A percentile compares a stretch with the other conserved stretches of the same genome.
These are phyloP conservation scores for Lentinula guzmanii DNA, from an alignment of 768 basidiomycete genomes.

Conservation along the genomic window DNA sequence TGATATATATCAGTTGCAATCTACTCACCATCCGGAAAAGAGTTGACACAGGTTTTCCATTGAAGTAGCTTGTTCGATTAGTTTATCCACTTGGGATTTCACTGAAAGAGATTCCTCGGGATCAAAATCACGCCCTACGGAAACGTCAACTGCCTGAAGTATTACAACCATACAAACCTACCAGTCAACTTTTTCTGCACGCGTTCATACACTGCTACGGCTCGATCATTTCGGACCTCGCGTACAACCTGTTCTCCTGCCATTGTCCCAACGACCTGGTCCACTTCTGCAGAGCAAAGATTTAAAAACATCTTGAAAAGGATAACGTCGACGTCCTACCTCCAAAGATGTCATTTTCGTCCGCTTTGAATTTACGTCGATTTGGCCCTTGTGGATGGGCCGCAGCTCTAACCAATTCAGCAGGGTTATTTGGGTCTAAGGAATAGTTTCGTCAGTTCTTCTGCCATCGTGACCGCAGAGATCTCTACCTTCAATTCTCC, in stretches of 20 bases:
- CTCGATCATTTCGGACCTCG: slow-evolving; percentile 89
- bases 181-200: slow-evolving; percentile 95
- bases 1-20: background rate
- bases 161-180: slow-evolving; percentile 21
- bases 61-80: slow-evolving; percentile 90
- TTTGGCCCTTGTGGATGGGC: slow-evolving; percentile 75
- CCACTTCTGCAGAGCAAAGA: background rate
- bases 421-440: slow-evolving; percentile 40
- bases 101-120: slow-evolving; percentile 71
- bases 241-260: slow-evolving; percentile 53
- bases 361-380: slow-evolving; percentile 72
- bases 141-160: background rate
- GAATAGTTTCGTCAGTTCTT: slow-evolving; percentile 2
- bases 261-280: slow-evolving; percentile 19
- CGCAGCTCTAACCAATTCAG: slow-evolving; percentile 60
- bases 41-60: slow-evolving; percentile 95
- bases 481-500: slow-evolving; percentile 56
- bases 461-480: background rate
- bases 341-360: slow-evolving; percentile 92
- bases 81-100: slow-evolving; percentile 82
- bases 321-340: slow-evolving; percentile 37
- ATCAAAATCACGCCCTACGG: slow-evolving; percentile 86
- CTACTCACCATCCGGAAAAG: slow-evolving; percentile 84
- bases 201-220: slow-evolving; percentile 87
- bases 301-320: background rate